These are phyloP conservation scores for Mycena citricolor DNA, from an alignment of 1,284 basidiomycete genomes.

Conservation along the genomic window DNA sequence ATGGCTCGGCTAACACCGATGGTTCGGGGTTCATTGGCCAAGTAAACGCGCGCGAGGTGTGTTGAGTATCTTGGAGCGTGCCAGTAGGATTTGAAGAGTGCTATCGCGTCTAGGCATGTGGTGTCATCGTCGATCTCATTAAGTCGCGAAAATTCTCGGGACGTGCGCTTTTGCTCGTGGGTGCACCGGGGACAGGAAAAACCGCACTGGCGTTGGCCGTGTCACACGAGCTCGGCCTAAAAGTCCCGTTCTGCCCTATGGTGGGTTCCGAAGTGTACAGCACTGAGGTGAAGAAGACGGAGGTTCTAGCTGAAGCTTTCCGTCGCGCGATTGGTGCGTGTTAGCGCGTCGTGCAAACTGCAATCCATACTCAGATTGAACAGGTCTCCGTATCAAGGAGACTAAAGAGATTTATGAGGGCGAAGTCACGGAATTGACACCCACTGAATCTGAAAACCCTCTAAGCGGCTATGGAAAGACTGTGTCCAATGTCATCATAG, in stretches of 20 bases:
- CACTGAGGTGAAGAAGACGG: conserved; percentile 98
- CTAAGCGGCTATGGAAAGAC: conserved; percentile 98
- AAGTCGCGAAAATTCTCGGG: conserved; percentile 92
- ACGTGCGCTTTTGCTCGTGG: conserved; percentile 83
- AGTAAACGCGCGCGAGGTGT: conserved; percentile 84
- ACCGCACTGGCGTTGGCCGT: conserved; percentile 94
- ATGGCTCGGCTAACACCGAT: conserved; percentile 77
- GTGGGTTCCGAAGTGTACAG: conserved; percentile 97
- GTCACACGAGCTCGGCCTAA: conserved; percentile 90
- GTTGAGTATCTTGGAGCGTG: conserved; percentile 23
- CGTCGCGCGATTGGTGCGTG: conserved; percentile 93
- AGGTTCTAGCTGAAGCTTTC: conserved; percentile 96
- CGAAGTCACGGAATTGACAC: conserved; percentile 96
- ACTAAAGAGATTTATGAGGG: conserved; percentile 99
- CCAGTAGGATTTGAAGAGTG: not conserved
- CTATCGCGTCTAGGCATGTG: conserved; percentile 68
- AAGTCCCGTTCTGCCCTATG: conserved; percentile 98
- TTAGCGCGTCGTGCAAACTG: conserved; percentile 4
- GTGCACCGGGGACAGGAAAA: conserved; percentile 92
- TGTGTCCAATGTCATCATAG: conserved; percentile 94
- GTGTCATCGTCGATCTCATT: conserved; percentile 88
- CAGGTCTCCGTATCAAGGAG: conserved; percentile 95
- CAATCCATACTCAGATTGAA: not conserved
- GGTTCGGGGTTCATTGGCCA: conserved; percentile 93
- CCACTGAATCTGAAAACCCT: conserved; percentile 93